phyloP scores from a whole-genome alignment of 106 monocot species.

The Gastrodia elata region DNA sequence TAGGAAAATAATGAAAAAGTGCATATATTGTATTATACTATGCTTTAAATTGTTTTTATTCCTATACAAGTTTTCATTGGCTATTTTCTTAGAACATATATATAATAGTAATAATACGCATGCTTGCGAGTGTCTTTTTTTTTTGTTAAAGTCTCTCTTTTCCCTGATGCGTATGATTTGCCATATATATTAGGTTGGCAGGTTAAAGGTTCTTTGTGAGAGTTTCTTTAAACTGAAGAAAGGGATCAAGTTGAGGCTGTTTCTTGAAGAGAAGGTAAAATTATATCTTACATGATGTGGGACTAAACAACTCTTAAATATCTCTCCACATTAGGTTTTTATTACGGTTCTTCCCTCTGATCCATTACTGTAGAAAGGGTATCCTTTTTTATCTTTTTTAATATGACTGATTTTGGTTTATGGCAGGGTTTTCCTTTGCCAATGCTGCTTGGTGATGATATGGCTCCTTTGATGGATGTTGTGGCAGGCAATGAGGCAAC shows the following conservation, averaged over 20 bases:
- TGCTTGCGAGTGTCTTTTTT: background rate
- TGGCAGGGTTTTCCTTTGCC: constrained; percentile 74
- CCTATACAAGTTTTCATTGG: background rate
- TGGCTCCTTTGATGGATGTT: constrained; percentile 53
- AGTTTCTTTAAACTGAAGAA: constrained; percentile 89
- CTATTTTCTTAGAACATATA: background rate
- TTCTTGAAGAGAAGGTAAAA: constrained; percentile 91
- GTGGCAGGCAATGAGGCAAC: constrained; percentile 41
- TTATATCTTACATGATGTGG: no score
- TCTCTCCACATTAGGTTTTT: no score
- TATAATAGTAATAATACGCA: background rate
- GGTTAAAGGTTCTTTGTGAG: constrained; percentile 78
- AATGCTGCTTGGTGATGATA: constrained; percentile 65
- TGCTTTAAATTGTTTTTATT: background rate
- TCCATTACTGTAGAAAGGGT: no score
- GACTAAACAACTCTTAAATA: no score
- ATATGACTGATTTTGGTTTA: no score
- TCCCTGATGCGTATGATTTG: background rate
- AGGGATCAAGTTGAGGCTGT: constrained; percentile 52
- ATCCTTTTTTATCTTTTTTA: no score
- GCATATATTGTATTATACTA: no score
- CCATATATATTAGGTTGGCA: constrained; percentile 59
- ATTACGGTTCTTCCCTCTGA: no score
- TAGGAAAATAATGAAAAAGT: background rate
- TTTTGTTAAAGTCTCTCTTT: background rate